Percentiles rank a stretch among this genome's conserved stretches.
phyloP scores from a whole-genome alignment of 129 eudicot genomes.

The Flaveria ramosissima region DNA sequence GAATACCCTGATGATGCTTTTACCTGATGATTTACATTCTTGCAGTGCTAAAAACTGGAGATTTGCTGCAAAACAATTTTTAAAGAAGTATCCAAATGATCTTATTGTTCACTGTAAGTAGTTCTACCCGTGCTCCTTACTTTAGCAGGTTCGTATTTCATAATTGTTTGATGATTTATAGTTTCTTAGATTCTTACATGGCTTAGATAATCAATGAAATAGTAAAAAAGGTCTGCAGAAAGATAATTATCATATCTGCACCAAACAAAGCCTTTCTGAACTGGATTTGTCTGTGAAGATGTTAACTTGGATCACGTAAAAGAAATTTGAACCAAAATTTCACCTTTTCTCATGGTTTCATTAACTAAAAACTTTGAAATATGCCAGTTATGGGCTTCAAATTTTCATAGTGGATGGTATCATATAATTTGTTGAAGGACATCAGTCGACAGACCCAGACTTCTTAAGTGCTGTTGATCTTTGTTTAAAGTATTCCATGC shows the following conservation, averaged over 20 bases:
- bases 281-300: slow-evolving; percentile 4
- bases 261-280: slow-evolving; percentile 11
- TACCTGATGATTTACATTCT: not conserved
- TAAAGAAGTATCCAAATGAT: slow-evolving; percentile 69
- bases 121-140: not conserved
- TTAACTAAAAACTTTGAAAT: not conserved
- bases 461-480: not conserved
- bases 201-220: slow-evolving; percentile 15
- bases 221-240: not conserved
- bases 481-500: not conserved
- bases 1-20: not conserved
- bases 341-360: not conserved
- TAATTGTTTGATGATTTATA: not conserved
- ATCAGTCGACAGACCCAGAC: not conserved
- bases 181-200: not conserved
- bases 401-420: slow-evolving; percentile 4
- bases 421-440: not conserved
- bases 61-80: slow-evolving; percentile 68
- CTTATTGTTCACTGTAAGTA: slow-evolving; percentile 75
- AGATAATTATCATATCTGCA: not conserved
- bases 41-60: slow-evolving; percentile 80
- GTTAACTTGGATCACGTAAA: slow-evolving; percentile 12
- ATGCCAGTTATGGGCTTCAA: not conserved
- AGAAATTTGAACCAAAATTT: not conserved
- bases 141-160: not conserved